These are phyloP conservation scores for Rhynchosporium agropyri DNA, from an alignment of 2,329 filamentous ascomycete species.

Conservation along the genomic window DNA sequence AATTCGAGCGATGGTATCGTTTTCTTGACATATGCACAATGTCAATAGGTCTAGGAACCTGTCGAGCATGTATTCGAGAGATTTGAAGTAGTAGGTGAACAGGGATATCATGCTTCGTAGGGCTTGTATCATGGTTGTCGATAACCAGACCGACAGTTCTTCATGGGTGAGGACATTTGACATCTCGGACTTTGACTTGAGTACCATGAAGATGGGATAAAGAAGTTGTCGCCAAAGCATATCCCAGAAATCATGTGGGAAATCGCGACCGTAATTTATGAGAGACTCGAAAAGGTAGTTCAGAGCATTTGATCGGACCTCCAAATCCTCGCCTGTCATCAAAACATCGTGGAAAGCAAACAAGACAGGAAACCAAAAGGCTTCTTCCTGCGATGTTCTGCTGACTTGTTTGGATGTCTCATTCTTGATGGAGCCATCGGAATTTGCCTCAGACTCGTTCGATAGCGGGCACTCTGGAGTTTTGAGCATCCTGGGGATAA, in stretches of 20 bases:
- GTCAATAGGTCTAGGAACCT: slow-evolving; percentile 93
- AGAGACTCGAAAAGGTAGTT: slow-evolving; percentile 97
- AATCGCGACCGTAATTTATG: slow-evolving; percentile 85
- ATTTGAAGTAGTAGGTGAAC: slow-evolving; percentile 97
- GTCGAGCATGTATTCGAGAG: slow-evolving; percentile 96
- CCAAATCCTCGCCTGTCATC: slow-evolving; percentile 98
- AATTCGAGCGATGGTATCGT: slow-evolving; percentile 96
- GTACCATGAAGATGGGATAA: slow-evolving; percentile 97
- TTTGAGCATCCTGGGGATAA: slow-evolving; percentile 91
- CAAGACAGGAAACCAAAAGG: slow-evolving; percentile 97
- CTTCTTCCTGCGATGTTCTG: slow-evolving; percentile 89
- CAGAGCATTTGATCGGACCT: slow-evolving; percentile 86
- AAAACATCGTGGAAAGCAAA: slow-evolving; percentile 98
- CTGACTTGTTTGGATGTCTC: slow-evolving; percentile 60
- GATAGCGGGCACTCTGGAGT: slow-evolving; percentile 94
- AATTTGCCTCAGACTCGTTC: slow-evolving; percentile 52
- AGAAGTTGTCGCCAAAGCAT: slow-evolving; percentile 95
- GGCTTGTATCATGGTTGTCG: slow-evolving; percentile 98
- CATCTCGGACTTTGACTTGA: slow-evolving; percentile 96
- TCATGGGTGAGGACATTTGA: slow-evolving; percentile 93
- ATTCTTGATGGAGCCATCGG: slow-evolving; percentile 43
- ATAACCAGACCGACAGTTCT: slow-evolving; percentile 97
- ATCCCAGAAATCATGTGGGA: slow-evolving; percentile 96
- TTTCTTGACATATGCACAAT: slow-evolving; percentile 97
- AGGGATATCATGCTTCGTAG: slow-evolving; percentile 97